Evolutionary conservation across 306 rosid species (phyloP).

Genomic region (Ziziphus jujuba): DNA sequence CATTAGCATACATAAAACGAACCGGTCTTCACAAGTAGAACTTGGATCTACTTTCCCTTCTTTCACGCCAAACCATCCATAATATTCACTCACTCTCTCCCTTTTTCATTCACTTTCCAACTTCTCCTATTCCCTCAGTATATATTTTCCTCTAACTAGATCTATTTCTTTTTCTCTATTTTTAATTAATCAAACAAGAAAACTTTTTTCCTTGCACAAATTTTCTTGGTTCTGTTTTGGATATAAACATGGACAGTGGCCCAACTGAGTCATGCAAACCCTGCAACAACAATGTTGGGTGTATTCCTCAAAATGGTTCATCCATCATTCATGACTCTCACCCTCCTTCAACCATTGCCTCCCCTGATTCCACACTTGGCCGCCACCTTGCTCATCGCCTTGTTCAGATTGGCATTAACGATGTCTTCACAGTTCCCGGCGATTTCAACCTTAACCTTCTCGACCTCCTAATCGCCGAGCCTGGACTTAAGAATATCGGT

Average conservation of each 20-base stretch:
- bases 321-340: constrained; percentile 18
- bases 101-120: not conserved
- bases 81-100: not conserved
- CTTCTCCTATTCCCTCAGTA: not conserved
- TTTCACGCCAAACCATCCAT: constrained; percentile 9
- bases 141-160: too few relatives aligned
- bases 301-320: constrained; percentile 23
- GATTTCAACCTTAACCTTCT: constrained; percentile 51
- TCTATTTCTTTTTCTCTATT: not conserved
- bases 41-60: not conserved
- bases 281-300: constrained; percentile 18
- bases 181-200: too few relatives aligned
- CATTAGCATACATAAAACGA: not conserved
- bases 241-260: constrained; percentile 16
- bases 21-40: constrained; percentile 10
- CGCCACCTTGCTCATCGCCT: constrained; percentile 47
- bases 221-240: not conserved
- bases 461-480: constrained; percentile 49
- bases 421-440: constrained; percentile 47
- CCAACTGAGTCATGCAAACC: constrained; percentile 26
- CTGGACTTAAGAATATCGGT: constrained; percentile 38
- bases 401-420: constrained; percentile 36
- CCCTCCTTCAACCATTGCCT: not conserved
- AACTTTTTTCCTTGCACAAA: too few relatives aligned
- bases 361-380: constrained; percentile 37